These are phyloP conservation scores for Aplosporella prunicola DNA, from an alignment of 2,329 filamentous ascomycete genomes.

Conservation along the genomic window DNA sequence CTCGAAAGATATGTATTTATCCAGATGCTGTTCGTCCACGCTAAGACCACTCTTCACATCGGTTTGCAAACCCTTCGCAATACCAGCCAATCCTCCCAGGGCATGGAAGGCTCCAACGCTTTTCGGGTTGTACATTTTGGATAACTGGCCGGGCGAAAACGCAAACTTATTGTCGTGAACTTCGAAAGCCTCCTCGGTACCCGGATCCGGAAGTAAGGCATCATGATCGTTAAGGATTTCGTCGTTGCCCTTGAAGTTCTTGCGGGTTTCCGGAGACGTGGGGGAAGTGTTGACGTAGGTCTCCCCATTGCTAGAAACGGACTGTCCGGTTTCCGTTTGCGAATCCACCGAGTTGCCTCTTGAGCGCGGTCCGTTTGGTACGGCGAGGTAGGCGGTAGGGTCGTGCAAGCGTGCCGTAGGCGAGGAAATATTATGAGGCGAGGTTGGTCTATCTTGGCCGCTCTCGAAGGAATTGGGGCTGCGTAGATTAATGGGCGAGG, in stretches of 20 bases:
- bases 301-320: conserved; percentile 50
- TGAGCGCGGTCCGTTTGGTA: conserved; percentile 53
- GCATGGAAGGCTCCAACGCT: conserved; percentile 40
- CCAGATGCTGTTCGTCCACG: conserved; percentile 39
- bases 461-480: conserved; percentile 54
- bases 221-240: conserved; percentile 50
- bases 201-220: conserved; percentile 21
- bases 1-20: conserved; percentile 40
- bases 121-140: conserved; percentile 45
- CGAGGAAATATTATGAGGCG: conserved; percentile 59
- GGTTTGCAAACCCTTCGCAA: conserved; percentile 43
- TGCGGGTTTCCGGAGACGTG: conserved; percentile 22
- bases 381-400: conserved; percentile 51
- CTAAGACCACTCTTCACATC: conserved; percentile 41
- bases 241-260: conserved; percentile 26
- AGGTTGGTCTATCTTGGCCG: conserved; percentile 54
- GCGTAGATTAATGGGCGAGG: conserved; percentile 25
- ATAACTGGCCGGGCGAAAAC: conserved; percentile 45
- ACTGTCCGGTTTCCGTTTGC: conserved; percentile 44
- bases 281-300: conserved; percentile 45
- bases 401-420: conserved; percentile 44
- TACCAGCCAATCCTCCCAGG: conserved; percentile 46
- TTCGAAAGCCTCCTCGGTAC: conserved; percentile 20
- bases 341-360: conserved; percentile 60
- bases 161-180: conserved; percentile 41